These are phyloP conservation scores for Achlya hypogyna DNA, from an alignment of 352 stramenopile species.

Conservation along the genomic window DNA sequence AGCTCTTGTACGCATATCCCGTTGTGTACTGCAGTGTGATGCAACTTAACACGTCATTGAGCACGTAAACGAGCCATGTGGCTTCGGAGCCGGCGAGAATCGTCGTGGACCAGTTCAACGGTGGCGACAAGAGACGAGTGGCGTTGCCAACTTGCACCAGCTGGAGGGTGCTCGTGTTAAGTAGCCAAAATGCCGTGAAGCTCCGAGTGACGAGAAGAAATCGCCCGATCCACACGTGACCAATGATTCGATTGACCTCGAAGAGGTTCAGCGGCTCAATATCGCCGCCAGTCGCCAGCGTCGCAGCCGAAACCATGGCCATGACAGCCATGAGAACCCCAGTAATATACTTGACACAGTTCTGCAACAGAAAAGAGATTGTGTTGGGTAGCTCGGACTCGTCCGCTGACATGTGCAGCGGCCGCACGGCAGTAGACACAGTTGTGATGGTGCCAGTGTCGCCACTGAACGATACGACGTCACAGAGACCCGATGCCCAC, in stretches of 20 bases:
- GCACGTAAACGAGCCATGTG: constrained; percentile 9
- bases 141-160: neutral
- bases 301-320: neutral
- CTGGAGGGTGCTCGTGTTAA: neutral
- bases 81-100: neutral
- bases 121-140: neutral
- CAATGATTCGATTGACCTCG: neutral
- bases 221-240: neutral
- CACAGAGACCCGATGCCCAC: neutral
- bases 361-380: neutral
- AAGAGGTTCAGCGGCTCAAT: neutral
- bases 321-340: neutral
- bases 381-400: neutral
- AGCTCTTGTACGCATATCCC: neutral
- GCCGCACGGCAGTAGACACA: neutral
- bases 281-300: neutral
- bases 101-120: neutral
- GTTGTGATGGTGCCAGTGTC: constrained; percentile 11
- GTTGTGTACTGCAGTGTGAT: neutral
- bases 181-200: neutral
- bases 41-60: constrained; percentile 6
- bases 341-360: neutral
- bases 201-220: neutral
- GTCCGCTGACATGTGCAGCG: neutral
- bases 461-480: constrained; percentile 9